phyloP scores from a whole-genome alignment of 768 basidiomycete species.

The Boletus rubescentipes region DNA sequence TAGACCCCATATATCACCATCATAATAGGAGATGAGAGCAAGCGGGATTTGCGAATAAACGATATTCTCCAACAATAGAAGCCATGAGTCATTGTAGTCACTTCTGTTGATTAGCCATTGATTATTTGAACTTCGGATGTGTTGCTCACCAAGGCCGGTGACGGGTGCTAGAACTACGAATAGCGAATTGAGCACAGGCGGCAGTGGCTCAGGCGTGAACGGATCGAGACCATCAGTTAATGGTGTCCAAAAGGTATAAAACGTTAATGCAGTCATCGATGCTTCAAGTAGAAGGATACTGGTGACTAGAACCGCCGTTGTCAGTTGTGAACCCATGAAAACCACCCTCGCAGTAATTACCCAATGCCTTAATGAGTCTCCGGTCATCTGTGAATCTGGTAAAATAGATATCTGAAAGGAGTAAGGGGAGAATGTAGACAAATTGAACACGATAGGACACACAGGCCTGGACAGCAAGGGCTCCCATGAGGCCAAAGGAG shows the following conservation, averaged over 20 bases:
- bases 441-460: too few relatives aligned
- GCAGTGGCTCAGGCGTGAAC: too few relatives aligned
- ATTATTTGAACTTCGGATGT: background rate
- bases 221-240: background rate
- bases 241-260: constrained; percentile 9
- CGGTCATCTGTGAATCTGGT: constrained; percentile 15
- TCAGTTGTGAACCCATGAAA: background rate
- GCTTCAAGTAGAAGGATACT: constrained; percentile 9
- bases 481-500: too few relatives aligned
- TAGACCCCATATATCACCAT: constrained; percentile 5
- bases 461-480: too few relatives aligned
- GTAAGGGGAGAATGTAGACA: too few relatives aligned
- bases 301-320: background rate
- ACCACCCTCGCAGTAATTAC: background rate
- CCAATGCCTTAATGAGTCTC: constrained; percentile 10
- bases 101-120: background rate
- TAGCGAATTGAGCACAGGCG: too few relatives aligned
- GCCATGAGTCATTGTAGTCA: constrained; percentile 17
- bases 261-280: constrained; percentile 8
- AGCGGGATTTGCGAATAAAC: background rate
- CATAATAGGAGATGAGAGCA: constrained; percentile 11
- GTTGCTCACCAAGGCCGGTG: constrained; percentile 19
- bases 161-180: background rate
- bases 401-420: constrained; percentile 14
- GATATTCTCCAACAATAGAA: constrained; percentile 27